Percentiles rank a stretch among this genome's conserved stretches.
Evolutionary conservation across 805 yeast genomes (phyloP).

Genomic region (Zygoascus biomembranicola): DNA sequence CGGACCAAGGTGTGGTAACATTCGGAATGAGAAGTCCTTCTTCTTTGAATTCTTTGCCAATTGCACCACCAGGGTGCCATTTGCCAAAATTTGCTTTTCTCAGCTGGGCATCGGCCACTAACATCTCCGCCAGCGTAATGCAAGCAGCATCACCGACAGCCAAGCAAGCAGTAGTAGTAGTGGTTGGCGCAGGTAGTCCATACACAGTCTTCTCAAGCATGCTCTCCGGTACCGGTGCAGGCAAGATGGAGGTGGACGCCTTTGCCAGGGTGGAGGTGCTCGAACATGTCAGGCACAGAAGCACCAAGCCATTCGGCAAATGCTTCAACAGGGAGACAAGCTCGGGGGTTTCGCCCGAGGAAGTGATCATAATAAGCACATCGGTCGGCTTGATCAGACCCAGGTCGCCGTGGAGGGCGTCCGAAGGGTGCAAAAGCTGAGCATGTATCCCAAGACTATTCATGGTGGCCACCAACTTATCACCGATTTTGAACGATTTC

Average conservation of each 20-base stretch:
- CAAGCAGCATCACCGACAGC: conserved; percentile 73
- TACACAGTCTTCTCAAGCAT: conserved; percentile 56
- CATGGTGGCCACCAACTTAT: conserved; percentile 72
- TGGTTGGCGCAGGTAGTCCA: conserved; percentile 83
- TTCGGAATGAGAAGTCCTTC: not conserved
- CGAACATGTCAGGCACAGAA: conserved; percentile 56
- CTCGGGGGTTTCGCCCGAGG: conserved; percentile 81
- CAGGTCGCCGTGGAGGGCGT: conserved; percentile 85
- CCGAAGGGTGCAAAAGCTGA: conserved; percentile 67
- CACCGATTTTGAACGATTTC: conserved; percentile 71
- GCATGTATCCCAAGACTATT: conserved; percentile 70
- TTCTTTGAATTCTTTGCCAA: conserved; percentile 42
- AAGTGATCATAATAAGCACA: conserved; percentile 61
- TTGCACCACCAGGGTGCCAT: conserved; percentile 88
- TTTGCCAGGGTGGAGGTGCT: conserved; percentile 47
- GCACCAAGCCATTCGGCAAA: conserved; percentile 43
- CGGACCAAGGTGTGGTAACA: conserved; percentile 6
- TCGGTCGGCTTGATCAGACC: conserved; percentile 54
- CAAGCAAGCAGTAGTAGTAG: conserved; percentile 69
- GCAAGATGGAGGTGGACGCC: conserved; percentile 45
- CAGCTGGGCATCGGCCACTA: conserved; percentile 45
- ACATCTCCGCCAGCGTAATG: conserved; percentile 62
- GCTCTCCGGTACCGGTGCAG: conserved; percentile 52
- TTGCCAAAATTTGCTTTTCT: conserved; percentile 54
- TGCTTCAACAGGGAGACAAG: conserved; percentile 50